Conservation (phyloP, 106 monocot species). For the Phalaenopsis equestris region DNA sequence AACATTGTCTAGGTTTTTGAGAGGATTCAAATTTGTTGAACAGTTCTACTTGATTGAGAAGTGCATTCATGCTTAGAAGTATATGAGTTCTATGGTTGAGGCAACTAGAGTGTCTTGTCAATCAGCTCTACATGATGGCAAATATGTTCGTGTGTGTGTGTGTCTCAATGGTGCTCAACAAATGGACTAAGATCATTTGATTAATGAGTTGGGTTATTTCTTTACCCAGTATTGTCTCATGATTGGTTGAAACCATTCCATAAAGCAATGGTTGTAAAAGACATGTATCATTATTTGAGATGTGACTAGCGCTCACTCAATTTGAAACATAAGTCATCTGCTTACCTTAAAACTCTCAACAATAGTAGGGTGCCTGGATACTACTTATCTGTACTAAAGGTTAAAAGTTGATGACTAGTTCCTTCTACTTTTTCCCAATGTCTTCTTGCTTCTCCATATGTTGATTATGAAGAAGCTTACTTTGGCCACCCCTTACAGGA, state of each 20-base stretch:
- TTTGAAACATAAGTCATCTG: no score
- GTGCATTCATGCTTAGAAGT: neutral
- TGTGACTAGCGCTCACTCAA: no score
- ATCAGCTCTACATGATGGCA: neutral
- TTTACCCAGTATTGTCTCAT: neutral
- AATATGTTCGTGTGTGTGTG: neutral
- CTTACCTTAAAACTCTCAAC: no score
- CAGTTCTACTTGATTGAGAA: neutral
- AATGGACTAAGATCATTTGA: neutral
- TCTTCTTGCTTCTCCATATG: no score
- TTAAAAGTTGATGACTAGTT: no score
- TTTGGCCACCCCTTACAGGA: no score
- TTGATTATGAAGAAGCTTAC: no score
- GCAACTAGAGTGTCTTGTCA: neutral
- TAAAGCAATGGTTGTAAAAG: neutral
- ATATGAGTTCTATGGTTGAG: neutral
- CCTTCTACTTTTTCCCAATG: no score
- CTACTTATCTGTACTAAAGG: no score
- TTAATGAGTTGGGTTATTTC: neutral
- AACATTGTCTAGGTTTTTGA: neutral
- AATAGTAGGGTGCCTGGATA: no score
- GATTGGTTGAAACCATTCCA: neutral
- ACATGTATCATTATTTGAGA: neutral
- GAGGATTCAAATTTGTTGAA: neutral
- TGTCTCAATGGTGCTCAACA: neutral